Evolutionary conservation across 306 rosid genomes (phyloP).

Genomic region (Lathyrus sativus): DNA sequence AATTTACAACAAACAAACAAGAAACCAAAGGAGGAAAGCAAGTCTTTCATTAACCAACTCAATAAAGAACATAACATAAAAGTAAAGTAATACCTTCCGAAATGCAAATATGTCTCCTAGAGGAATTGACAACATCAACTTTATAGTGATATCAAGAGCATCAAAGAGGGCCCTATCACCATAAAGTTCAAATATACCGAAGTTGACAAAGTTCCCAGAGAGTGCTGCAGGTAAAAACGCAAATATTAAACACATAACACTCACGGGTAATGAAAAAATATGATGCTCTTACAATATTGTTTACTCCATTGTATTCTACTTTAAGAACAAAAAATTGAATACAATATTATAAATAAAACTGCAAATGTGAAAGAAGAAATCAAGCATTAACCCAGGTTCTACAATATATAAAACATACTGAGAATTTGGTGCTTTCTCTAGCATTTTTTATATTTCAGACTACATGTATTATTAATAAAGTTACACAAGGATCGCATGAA

Average conservation of each 20-base stretch:
- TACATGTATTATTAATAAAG: slow-evolving; percentile 8
- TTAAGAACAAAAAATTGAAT: neutral
- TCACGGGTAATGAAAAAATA: slow-evolving; percentile 20
- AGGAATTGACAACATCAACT: slow-evolving; percentile 78
- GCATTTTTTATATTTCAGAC: slow-evolving; percentile 14
- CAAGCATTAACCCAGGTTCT: slow-evolving; percentile 4
- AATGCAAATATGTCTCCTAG: slow-evolving; percentile 81
- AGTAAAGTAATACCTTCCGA: slow-evolving; percentile 63
- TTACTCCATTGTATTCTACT: slow-evolving; percentile 1
- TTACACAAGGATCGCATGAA: neutral
- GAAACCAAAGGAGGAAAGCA: slow-evolving; percentile 16
- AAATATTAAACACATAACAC: slow-evolving; percentile 27
- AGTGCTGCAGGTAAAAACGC: slow-evolving; percentile 55
- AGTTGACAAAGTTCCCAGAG: slow-evolving; percentile 87
- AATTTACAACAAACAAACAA: slow-evolving; percentile 2
- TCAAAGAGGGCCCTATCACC: slow-evolving; percentile 88
- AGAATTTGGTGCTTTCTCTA: slow-evolving; percentile 10
- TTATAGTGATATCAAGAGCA: slow-evolving; percentile 71
- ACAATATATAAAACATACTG: slow-evolving; percentile 10
- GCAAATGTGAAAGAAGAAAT: slow-evolving; percentile 24
- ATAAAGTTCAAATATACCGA: slow-evolving; percentile 89
- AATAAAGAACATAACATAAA: slow-evolving; percentile 11
- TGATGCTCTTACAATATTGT: slow-evolving; percentile 1
- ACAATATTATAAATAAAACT: slow-evolving; percentile 12
- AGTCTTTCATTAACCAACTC: slow-evolving; percentile 12